phyloP scores from a whole-genome alignment of 352 stramenopile species.

The Phytophthora cryptogea region DNA sequence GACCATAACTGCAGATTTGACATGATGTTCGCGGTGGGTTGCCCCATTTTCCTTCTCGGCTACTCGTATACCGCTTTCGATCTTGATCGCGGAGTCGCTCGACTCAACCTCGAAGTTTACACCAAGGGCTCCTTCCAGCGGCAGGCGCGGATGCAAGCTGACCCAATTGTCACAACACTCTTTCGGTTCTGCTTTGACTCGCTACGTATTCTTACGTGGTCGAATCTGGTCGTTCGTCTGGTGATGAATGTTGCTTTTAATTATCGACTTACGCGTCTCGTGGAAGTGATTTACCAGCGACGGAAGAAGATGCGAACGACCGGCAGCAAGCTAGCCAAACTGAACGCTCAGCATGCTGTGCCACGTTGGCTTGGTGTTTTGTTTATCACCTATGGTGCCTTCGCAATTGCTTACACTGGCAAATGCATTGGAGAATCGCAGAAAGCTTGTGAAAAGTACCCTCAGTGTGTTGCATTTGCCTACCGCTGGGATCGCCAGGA shows the following conservation, averaged over 20 bases:
- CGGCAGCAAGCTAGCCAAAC: neutral
- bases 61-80: constrained; percentile 15
- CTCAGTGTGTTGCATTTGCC: constrained; percentile 17
- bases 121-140: constrained; percentile 7
- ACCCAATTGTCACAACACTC: constrained; percentile 10
- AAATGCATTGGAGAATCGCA: constrained; percentile 7
- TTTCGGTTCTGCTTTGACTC: constrained; percentile 28
- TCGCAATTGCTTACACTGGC: constrained; percentile 7
- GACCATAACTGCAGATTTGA: constrained; percentile 2
- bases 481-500: constrained; percentile 18
- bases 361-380: neutral
- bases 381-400: neutral
- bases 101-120: constrained; percentile 12
- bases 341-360: neutral
- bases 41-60: constrained; percentile 12
- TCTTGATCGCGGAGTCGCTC: constrained; percentile 10
- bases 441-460: constrained; percentile 5
- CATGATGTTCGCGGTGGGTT: constrained; percentile 20
- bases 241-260: constrained; percentile 26
- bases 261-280: constrained; percentile 17
- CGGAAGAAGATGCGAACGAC: neutral
- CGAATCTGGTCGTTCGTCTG: constrained; percentile 3
- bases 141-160: constrained; percentile 7
- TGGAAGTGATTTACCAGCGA: constrained; percentile 11
- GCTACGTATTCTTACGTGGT: constrained; percentile 15